phyloP scores from a whole-genome alignment of 2,329 filamentous ascomycete species.

The Hymenoscyphus repandus region DNA sequence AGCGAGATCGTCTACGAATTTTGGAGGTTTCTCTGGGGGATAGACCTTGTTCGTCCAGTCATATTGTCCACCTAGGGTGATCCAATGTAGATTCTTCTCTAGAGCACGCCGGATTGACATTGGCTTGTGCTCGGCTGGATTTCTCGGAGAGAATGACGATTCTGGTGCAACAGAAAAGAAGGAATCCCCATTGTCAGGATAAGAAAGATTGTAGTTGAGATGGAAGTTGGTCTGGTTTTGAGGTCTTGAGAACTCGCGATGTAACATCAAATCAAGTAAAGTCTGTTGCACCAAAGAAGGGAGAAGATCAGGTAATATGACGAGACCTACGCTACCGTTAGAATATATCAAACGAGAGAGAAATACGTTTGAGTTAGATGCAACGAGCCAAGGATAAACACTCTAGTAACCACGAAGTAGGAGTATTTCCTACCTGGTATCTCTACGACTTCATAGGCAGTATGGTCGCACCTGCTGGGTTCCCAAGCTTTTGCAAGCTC shows the following conservation, averaged over 20 bases:
- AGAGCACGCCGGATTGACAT: constrained; percentile 66
- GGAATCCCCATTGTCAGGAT: constrained; percentile 42
- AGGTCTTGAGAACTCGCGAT: constrained; percentile 69
- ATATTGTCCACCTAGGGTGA: constrained; percentile 92
- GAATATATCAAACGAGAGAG: constrained; percentile 2
- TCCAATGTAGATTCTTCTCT: constrained; percentile 80
- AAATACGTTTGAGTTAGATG: background rate
- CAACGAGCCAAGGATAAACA: background rate
- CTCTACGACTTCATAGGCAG: constrained; percentile 57
- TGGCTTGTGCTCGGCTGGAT: constrained; percentile 68
- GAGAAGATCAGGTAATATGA: constrained; percentile 70
- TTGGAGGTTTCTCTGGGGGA: constrained; percentile 59
- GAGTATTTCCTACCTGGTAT: constrained; percentile 53
- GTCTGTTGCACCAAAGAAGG: constrained; percentile 62
- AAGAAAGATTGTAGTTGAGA: constrained; percentile 69
- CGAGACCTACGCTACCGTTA: constrained; percentile 55
- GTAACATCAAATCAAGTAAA: constrained; percentile 69
- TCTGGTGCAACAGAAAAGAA: constrained; percentile 50
- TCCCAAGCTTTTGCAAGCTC: background rate
- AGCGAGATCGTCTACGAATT: constrained; percentile 71
- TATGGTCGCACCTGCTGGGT: background rate
- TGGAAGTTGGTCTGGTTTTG: constrained; percentile 86
- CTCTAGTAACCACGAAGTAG: background rate
- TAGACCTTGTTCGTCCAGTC: constrained; percentile 90
- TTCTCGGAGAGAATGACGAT: constrained; percentile 58